A percentile compares a stretch with the other conserved stretches of the same genome.
These are phyloP conservation scores for Amanita jacksonii DNA, from an alignment of 768 basidiomycete genomes.

Conservation along the genomic window DNA sequence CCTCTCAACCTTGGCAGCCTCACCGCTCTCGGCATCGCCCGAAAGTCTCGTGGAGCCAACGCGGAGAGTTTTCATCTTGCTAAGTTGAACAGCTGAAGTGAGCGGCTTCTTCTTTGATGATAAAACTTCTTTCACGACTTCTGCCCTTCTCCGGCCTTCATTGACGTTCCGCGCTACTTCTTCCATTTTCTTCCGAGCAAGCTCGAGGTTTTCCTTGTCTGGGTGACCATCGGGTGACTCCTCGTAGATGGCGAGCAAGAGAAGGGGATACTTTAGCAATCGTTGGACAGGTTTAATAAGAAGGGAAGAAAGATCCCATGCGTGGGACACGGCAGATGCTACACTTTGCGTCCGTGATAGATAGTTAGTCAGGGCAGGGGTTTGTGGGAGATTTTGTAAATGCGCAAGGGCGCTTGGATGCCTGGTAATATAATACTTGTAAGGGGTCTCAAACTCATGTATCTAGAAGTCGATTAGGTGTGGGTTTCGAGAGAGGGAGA, in stretches of 20 bases:
- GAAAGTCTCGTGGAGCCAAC: constrained; percentile 16
- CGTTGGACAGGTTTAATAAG: constrained; percentile 98
- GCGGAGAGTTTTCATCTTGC: constrained; percentile 48
- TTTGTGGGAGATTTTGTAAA: constrained; percentile 39
- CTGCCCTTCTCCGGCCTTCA: constrained; percentile 64
- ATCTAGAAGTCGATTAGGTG: constrained; percentile 32
- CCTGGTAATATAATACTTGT: constrained; percentile 73
- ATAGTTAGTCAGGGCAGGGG: constrained; percentile 55
- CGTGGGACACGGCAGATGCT: constrained; percentile 67
- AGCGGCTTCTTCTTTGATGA: constrained; percentile 34
- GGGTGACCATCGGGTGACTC: constrained; percentile 62
- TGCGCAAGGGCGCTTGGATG: constrained; percentile 70
- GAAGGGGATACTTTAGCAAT: constrained; percentile 86
- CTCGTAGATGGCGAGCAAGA: constrained; percentile 68
- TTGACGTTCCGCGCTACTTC: constrained; percentile 70
- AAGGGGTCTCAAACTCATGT: constrained; percentile 59
- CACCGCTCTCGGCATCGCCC: constrained; percentile 21
- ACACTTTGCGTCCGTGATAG: constrained; percentile 55
- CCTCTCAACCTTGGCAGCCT: constrained; percentile 42
- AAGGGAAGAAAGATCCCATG: constrained; percentile 88
- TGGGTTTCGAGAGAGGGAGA: constrained; percentile 8
- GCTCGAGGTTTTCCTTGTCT: constrained; percentile 49
- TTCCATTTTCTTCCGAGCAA: constrained; percentile 53
- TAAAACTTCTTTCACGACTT: constrained; percentile 73
- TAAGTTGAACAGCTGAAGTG: constrained; percentile 46